A percentile compares a stretch with the other conserved stretches of the same genome.
Conservation (phyloP, 2,329 filamentous ascomycete genomes). For the Claviceps sp. region DNA sequence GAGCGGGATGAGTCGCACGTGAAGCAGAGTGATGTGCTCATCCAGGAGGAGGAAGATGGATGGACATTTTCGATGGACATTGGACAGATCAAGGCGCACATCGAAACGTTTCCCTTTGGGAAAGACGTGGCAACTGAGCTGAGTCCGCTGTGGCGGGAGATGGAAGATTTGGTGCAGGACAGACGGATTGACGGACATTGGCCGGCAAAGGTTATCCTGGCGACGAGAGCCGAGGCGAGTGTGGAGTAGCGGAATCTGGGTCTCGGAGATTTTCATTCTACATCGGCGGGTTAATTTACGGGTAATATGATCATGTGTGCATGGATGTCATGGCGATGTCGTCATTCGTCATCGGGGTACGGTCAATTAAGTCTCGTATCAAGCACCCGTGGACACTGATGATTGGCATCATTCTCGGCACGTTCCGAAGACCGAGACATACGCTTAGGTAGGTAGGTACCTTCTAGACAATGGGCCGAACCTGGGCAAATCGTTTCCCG, state of each 20-base stretch:
- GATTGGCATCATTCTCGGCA: not conserved
- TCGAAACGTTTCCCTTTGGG: not conserved
- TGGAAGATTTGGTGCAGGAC: not conserved
- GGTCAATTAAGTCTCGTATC: too few relatives aligned
- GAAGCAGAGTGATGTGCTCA: not conserved
- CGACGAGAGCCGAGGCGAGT: not conserved
- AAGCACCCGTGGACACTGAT: too few relatives aligned
- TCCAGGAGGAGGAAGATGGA: not conserved
- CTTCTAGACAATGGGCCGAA: too few relatives aligned
- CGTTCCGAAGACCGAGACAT: not conserved
- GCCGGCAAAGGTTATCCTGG: not conserved
- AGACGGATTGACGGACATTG: not conserved
- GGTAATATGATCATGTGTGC: too few relatives aligned
- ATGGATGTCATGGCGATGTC: too few relatives aligned
- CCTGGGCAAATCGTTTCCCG: too few relatives aligned
- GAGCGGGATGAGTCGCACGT: not conserved
- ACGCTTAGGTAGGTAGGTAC: too few relatives aligned
- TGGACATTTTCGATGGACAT: not conserved
- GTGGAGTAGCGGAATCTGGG: not conserved
- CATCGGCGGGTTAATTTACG: too few relatives aligned
- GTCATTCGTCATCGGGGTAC: too few relatives aligned
- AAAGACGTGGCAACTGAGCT: not conserved
- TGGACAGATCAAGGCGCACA: not conserved
- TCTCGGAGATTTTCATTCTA: too few relatives aligned
- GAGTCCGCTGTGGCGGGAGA: not conserved